phyloP scores from a whole-genome alignment of 208 protist genomes.

The Acanthamoeba healyi region DNA sequence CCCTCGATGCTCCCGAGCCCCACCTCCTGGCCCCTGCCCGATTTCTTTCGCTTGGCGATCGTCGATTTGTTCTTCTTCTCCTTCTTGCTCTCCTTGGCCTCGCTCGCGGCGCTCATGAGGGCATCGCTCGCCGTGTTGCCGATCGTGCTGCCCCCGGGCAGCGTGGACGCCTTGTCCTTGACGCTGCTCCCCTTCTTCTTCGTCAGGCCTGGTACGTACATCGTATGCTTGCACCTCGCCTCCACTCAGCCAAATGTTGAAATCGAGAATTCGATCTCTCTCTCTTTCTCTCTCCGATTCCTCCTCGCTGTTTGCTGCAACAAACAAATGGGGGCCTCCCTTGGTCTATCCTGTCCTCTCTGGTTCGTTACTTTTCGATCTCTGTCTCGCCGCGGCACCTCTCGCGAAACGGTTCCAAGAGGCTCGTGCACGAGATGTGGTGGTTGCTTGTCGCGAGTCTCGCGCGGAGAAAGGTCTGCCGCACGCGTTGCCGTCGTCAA shows the following conservation, averaged over 20 bases:
- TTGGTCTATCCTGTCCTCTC: no score
- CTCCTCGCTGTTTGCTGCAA: no score
- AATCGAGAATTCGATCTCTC: neutral
- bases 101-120: neutral
- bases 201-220: neutral
- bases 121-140: neutral
- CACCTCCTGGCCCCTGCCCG: neutral
- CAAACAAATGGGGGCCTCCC: no score
- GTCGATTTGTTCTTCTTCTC: conserved; percentile 40
- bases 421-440: no score
- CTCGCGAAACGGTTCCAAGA: no score
- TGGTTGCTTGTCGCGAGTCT: no score
- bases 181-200: neutral
- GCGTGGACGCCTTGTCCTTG: neutral
- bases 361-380: no score
- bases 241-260: no score
- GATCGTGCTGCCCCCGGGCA: neutral
- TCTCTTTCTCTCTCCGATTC: no score
- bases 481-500: no score
- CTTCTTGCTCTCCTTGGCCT: neutral
- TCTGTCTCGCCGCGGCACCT: no score
- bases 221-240: neutral
- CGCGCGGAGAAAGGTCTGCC: no score
- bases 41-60: conserved; percentile 27
- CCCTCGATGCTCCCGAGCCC: neutral